phyloP scores from a whole-genome alignment of 148 eudicot genomes.

The Silene latifolia region DNA sequence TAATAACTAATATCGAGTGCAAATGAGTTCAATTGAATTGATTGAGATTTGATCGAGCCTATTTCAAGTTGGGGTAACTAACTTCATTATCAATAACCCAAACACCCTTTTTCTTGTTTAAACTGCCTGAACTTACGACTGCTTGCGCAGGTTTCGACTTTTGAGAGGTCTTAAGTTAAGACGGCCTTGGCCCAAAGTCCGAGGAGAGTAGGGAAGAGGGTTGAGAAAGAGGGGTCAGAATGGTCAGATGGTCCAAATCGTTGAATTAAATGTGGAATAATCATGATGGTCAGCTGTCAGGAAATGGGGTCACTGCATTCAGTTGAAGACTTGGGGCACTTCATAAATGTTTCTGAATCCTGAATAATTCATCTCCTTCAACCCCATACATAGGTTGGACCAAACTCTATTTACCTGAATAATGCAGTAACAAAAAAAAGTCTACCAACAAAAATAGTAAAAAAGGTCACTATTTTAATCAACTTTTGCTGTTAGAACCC shows the following conservation, averaged over 20 bases:
- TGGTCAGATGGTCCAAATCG: not conserved
- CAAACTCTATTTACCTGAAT: not conserved
- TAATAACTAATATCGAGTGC: not conserved
- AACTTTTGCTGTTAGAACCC: too few species aligned
- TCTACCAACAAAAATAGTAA: too few species aligned
- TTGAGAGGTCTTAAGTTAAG: too few species aligned
- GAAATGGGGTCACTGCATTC: not conserved
- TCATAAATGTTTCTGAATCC: not conserved
- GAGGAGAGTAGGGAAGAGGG: not conserved
- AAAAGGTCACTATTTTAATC: too few species aligned
- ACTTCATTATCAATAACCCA: too few species aligned
- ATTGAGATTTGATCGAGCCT: too few species aligned
- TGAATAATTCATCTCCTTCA: not conserved
- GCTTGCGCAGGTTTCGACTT: too few species aligned
- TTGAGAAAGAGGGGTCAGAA: not conserved
- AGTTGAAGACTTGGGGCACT: not conserved
- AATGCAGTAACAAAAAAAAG: too few species aligned
- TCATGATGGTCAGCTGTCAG: not conserved
- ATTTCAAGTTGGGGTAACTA: not conserved
- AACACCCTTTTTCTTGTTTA: too few species aligned
- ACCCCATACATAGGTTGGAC: not conserved
- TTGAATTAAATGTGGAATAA: not conserved
- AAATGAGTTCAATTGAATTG: not conserved
- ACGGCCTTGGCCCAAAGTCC: not conserved
- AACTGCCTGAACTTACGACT: too few species aligned